Conservation (phyloP, 2,329 filamentous ascomycete species). For the Akanthomyces muscarius region DNA sequence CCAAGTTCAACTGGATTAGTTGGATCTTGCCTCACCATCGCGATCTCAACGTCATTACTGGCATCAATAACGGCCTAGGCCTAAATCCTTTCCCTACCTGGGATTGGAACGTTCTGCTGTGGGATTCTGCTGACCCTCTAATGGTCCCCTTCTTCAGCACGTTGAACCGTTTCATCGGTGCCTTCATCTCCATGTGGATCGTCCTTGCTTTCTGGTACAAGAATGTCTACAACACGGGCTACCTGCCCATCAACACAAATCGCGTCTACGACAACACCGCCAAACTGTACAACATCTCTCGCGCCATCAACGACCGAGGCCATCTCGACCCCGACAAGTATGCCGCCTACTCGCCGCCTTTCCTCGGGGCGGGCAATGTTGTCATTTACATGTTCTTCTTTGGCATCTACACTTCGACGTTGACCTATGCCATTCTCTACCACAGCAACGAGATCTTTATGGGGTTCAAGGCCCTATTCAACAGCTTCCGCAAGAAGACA, state of each 20-base stretch:
- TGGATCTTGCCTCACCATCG: slow-evolving; percentile 50
- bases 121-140: slow-evolving; percentile 41
- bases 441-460: slow-evolving; percentile 48
- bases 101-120: slow-evolving; percentile 46
- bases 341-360: slow-evolving; percentile 48
- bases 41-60: slow-evolving; percentile 40
- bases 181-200: slow-evolving; percentile 51
- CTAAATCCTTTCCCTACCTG: slow-evolving; percentile 45
- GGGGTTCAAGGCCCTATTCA: slow-evolving; percentile 45
- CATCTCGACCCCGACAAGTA: slow-evolving; percentile 45
- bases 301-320: slow-evolving; percentile 38
- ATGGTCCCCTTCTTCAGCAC: slow-evolving; percentile 56
- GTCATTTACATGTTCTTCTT: slow-evolving; percentile 54
- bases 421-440: slow-evolving; percentile 49
- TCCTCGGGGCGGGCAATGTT: slow-evolving; percentile 46
- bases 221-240: slow-evolving; percentile 54
- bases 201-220: slow-evolving; percentile 55
- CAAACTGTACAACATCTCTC: slow-evolving; percentile 43
- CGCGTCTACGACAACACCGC: slow-evolving; percentile 48
- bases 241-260: slow-evolving; percentile 51
- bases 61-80: slow-evolving; percentile 42
- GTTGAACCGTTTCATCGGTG: slow-evolving; percentile 57
- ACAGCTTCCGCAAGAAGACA: slow-evolving; percentile 42
- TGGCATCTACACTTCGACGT: slow-evolving; percentile 48
- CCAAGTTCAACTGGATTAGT: slow-evolving; percentile 53